Evolutionary conservation across 2,329 filamentous ascomycete genomes (phyloP), one percentile per base, ranked within the genome.

Genomic region (Cordyceps javanica): DNA sequence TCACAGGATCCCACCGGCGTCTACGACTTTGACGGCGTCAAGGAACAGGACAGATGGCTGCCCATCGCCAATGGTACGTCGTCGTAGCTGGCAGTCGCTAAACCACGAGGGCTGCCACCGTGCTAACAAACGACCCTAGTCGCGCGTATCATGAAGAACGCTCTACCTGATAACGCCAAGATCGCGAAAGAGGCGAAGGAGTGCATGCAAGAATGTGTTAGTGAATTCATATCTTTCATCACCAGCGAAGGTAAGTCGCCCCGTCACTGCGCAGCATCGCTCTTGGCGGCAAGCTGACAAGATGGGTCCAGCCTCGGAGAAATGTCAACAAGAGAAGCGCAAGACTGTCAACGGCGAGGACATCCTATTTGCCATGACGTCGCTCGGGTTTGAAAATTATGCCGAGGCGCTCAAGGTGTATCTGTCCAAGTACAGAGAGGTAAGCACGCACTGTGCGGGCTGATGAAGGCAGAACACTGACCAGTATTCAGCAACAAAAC

Each of bases 31-130:
- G 93, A 97, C 78, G 71, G 71, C 50, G 93, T 97, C 76, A 97
- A 97, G 82, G 94, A 99, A 78, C 94, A 99, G 78, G 94, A 99
- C 78, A 83, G 94, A 82, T 99, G 94, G 94, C 85, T 99, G 74
- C 94, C 94, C 73, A 99, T 99, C 84, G 94, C 94, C 79, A 99
- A 99, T 91, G 94, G 94, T 99, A 84, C 84, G 94, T 94, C 59
- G 59, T 62, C 60, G 6, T 3, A 13, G 10, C 32, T 30, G 28
- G 11, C 21, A 32, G 16, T 4, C 16, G 21, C 44, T 19, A 41
- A 36, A 8, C 25, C 23, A 19, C 14, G 25, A 13, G n/a, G 26
- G 19, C 11, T 5, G 23, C 13, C 19, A 14, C 26, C 21, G 44
- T 42, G 44, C 36, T 56, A 39, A 56, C 26, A 9, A 11, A 23